Evolutionary conservation across 345 rosid genomes (phyloP), one percentile per base, ranked within the genome.

Genomic region (Acer campestre): DNA sequence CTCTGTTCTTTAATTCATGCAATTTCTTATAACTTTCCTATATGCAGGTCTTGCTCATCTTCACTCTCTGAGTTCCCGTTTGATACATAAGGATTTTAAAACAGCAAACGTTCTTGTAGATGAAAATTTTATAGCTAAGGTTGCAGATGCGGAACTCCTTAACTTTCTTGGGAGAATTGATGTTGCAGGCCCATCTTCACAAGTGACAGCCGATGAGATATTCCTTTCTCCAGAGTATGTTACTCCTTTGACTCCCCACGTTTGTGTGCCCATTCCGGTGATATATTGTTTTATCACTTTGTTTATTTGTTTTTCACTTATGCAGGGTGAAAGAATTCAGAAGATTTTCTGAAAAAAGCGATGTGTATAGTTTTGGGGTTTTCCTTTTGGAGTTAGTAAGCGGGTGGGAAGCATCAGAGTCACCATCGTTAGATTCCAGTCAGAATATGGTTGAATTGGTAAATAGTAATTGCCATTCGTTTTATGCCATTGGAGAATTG

Each of bases 41-140:
- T 83, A 10, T 81, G 67, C 92, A 95, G 99, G 99, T 78, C 81
- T 95, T 91, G 93, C 88, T 79, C 93, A 95, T 89, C 90, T 95
- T 76, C 99, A 95, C 75, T 89, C 96, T 1, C 71, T 89, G 77
- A 91, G 91, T 78, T 98, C 98, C 61, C 86, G 96, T 27, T 80
- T 93, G 83, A 55, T 93, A 69, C 99, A 95, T 78, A 95, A 93
- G 82, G 88, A 95, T 86, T 95, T 92, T 85, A 93, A 92, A 86
- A 95, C 98, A 0, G 92, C 92, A 71, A 95, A 93, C 58, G 99
- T 93, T 81, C 96, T 93, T 75, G 99, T 95, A 42, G 99, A 91
- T 77, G 96, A 93, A 71, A 83, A 92, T 70, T 95, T 91, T 83
- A 91, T 88, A 61, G 92, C 98, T 4, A 93, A 93, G 80, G 99